Evolutionary conservation across 352 stramenopile genomes (phyloP).

Genomic region (Globisporangium cederbergense): DNA sequence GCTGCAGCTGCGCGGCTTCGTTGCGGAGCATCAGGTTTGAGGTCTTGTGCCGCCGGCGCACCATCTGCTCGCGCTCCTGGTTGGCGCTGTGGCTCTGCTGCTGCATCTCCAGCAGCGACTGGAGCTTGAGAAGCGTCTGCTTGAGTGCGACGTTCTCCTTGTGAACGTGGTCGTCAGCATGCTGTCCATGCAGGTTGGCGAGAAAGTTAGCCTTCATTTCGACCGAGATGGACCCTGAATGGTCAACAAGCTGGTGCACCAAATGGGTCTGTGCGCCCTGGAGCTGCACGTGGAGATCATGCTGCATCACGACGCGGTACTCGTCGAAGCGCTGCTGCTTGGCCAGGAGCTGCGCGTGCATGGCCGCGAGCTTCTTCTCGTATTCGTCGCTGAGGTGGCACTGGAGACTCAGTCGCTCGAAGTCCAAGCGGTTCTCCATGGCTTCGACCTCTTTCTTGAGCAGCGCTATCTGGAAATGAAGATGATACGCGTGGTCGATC

Average conservation of each 20-base stretch:
- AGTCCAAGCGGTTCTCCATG: constrained; percentile 24
- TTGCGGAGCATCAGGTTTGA: constrained; percentile 31
- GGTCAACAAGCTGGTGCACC: constrained; percentile 57
- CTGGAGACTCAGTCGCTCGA: constrained; percentile 39
- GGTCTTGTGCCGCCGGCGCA: constrained; percentile 34
- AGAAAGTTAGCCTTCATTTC: constrained; percentile 51
- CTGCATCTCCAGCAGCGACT: constrained; percentile 62
- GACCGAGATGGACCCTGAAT: constrained; percentile 45
- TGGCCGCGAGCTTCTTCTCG: constrained; percentile 48
- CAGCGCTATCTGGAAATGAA: constrained; percentile 39
- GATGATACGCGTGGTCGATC: constrained; percentile 35
- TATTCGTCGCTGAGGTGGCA: constrained; percentile 50
- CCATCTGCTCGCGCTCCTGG: constrained; percentile 37
- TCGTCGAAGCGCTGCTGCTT: constrained; percentile 67
- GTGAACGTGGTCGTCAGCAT: constrained; percentile 36
- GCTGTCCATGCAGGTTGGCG: constrained; percentile 40
- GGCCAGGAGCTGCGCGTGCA: constrained; percentile 46
- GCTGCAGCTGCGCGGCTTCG: constrained; percentile 45
- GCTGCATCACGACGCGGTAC: constrained; percentile 54
- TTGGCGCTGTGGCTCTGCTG: constrained; percentile 36
- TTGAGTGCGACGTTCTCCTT: constrained; percentile 67
- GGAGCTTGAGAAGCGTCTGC: constrained; percentile 62
- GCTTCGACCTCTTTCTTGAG: constrained; percentile 28
- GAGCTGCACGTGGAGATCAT: constrained; percentile 55
- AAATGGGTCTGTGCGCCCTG: constrained; percentile 50